Evolutionary conservation across 441 rosid species (phyloP), one percentile per base, ranked within the genome.

Genomic region (Mallotus repandus): DNA sequence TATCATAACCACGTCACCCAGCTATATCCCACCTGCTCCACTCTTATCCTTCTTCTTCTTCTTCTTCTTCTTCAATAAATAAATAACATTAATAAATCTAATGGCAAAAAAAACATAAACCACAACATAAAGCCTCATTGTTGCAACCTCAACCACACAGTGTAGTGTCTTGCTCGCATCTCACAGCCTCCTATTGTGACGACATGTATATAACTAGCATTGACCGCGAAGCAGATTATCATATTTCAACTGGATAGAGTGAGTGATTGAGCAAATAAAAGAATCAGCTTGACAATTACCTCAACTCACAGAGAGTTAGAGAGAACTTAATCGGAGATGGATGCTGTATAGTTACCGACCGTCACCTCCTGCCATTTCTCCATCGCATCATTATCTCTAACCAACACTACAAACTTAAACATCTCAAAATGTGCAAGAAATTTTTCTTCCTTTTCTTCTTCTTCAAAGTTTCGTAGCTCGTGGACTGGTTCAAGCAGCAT

Each of bases 331-430:
- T 21, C 5, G 46, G 66, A 74, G 19, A 90, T 87, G 96, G 92
- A 88, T 80, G 86, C 87, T 29, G 76, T 81, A 71, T 88, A 78
- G 69, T 29, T 82, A n/a, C 79, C 86, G 65, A 64, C 88, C 63
- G 77, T 79, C 68, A 81, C 85, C 69, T 83, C 90, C 83, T 82
- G 85, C 83, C 85, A 79, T 75, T 79, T 81, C 78, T 74, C 82
- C 14, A 53, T 80, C 6, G 21, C 83, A 38, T 72, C 82, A 15
- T 78, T 78, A 50, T 69, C 71, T 25, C 78, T 61, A 73, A 79
- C n/a, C 70, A 55, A 55, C n/a, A 59, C n/a, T 69, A 75, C 69
- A 45, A 62, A 68, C 74, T 68, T 74, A 65, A 57, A 15, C 66
- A 41, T 49, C 67, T 80, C 83, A 19, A 78, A 61, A 38, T 72